Base-by-base conservation (phyloP, 2,329 filamentous ascomycete genomes). In the Exophiala phaeomuriformis region DNA sequence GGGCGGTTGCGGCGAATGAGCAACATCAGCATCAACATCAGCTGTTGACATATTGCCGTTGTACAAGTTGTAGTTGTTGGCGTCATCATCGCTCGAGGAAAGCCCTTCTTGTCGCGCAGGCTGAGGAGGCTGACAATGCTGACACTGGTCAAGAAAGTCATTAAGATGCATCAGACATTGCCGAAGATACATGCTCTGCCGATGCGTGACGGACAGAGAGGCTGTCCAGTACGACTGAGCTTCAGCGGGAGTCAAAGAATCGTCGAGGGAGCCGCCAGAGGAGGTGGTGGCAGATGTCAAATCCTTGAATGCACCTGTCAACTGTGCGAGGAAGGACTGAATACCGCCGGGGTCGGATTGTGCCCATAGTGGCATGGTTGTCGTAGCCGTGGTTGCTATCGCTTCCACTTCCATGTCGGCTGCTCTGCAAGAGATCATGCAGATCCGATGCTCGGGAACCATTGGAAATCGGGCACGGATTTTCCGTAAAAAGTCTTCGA, bases 131-230 rank as follows among this genome's bases (percentile, higher is more conserved):
- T 51, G 46, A 43, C 6, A 62, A 1, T 19, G 44, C 49, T 45
- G 40, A 36, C 31, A 40, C 47, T 27, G 29, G 6, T 66, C 69
- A 57, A 91, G 71, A 67, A 95, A 98, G 27, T 82, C 78, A 46
- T 85, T 78, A 1, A 98, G 78, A 66, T 90, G 81, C 35, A 68
- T 67, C 8, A 85, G 76, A 67, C 91, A 95, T 65, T 83, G 77
- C 47, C 81, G 77, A 44, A 98, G 78, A 49, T 96, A 82, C 67
- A 89, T 80, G 48, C 86, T 81, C 73, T 98, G 93, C 54, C 93
- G 84, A 69, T 91, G 88, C 12, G 88, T 95, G 36, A 95, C 90
- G 52, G 90, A 90, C 2, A 96, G 79, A 3, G 93, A 85, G 64
- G 95, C 88, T 71, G 90, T 81, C 75, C 88, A 83, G 46, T 63